Evolutionary conservation across 768 basidiomycete species (phyloP).

Genomic region (Russula emetica): DNA sequence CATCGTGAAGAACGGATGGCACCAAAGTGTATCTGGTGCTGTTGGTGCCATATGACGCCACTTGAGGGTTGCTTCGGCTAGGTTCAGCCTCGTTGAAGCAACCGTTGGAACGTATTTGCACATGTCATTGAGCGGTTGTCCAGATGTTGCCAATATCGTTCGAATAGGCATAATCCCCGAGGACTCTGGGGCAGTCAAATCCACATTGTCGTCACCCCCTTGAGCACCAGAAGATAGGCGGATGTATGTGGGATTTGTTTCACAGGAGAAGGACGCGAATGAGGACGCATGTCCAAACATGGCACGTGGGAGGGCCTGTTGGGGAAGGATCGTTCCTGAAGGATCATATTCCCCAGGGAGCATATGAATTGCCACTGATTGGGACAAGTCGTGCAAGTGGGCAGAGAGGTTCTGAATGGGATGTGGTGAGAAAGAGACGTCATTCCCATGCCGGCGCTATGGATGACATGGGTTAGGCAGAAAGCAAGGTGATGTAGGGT

Average conservation of each 20-base stretch:
- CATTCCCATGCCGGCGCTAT: conserved; percentile 65
- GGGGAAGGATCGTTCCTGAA: conserved; percentile 83
- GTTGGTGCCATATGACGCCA: conserved; percentile 99
- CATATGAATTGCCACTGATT: conserved; percentile 78
- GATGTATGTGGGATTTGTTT: conserved; percentile 89
- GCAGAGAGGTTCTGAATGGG: conserved; percentile 67
- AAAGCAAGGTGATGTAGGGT: neutral
- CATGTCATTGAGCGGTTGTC: conserved; percentile 93
- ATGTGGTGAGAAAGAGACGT: conserved; percentile 67
- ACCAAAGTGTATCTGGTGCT: conserved; percentile 98
- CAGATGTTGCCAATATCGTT: conserved; percentile 79
- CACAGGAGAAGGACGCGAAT: conserved; percentile 62
- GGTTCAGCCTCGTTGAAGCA: conserved; percentile 64
- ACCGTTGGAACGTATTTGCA: conserved; percentile 81
- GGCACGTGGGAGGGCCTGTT: conserved; percentile 86
- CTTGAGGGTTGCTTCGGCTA: conserved; percentile 73
- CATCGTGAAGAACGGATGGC: conserved; percentile 81
- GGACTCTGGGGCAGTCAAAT: conserved; percentile 10
- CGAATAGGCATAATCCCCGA: conserved; percentile 33
- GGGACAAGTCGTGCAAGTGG: conserved; percentile 69
- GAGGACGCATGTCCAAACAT: conserved; percentile 72
- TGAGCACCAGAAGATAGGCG: conserved; percentile 49
- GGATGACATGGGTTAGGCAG: neutral
- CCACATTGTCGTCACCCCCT: conserved; percentile 31
- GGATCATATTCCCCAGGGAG: conserved; percentile 88